Percentiles rank a stretch among this genome's conserved stretches.
Conservation (phyloP, 2,329 filamentous ascomycete genomes). For the Neurospora sp. region DNA sequence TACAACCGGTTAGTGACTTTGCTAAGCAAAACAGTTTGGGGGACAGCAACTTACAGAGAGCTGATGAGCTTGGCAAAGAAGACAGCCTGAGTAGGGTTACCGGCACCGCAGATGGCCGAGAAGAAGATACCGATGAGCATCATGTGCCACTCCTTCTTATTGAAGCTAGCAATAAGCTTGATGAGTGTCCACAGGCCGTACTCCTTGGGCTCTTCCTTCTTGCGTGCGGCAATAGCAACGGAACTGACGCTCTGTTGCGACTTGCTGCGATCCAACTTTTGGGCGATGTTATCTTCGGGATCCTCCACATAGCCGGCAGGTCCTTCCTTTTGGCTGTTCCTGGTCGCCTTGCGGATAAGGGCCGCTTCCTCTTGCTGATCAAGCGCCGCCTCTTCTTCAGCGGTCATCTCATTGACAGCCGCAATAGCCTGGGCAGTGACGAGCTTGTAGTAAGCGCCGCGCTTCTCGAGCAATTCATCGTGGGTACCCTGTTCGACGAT, state of each 20-base stretch:
- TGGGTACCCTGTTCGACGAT: conserved; percentile 92
- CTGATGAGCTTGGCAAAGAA: conserved; percentile 86
- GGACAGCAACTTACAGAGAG: conserved; percentile 41
- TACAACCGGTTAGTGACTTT: conserved; percentile 8
- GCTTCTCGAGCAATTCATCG: conserved; percentile 60
- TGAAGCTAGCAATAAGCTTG: conserved; percentile 72
- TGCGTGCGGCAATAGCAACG: conserved; percentile 50
- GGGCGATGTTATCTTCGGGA: conserved; percentile 51
- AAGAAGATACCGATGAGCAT: conserved; percentile 69
- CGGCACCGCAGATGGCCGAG: conserved; percentile 68
- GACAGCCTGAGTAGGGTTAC: conserved; percentile 54
- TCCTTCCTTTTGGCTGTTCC: conserved; percentile 26
- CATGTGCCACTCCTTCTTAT: conserved; percentile 57
- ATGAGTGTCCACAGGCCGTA: conserved; percentile 69
- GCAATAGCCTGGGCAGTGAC: conserved; percentile 83
- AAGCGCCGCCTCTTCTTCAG: conserved; percentile 40
- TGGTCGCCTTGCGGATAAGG: conserved; percentile 36
- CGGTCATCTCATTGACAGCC: conserved; percentile 42
- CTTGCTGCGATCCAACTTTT: conserved; percentile 44
- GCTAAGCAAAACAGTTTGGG: not conserved
- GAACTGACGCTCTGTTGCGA: conserved; percentile 59
- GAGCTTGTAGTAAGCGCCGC: conserved; percentile 71
- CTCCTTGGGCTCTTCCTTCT: conserved; percentile 35
- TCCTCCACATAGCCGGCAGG: conserved; percentile 36
- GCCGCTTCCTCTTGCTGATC: conserved; percentile 44